These are phyloP conservation scores for Neocallimastix lanati DNA, from an alignment of 192 early-diverging fungal species.

Conservation along the genomic window DNA sequence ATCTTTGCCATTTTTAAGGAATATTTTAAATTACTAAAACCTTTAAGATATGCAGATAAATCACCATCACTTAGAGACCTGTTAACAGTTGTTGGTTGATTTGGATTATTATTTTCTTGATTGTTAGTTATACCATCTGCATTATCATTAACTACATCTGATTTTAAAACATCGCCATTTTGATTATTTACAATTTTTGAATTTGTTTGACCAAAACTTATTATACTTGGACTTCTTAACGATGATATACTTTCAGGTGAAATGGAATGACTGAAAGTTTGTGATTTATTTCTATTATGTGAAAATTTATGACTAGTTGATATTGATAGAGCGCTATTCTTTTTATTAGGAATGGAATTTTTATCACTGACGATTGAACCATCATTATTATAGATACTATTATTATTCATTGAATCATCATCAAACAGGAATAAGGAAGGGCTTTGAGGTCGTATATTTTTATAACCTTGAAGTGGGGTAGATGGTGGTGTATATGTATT, in stretches of 20 bases:
- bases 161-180: background rate
- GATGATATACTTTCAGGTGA: background rate
- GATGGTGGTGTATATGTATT: background rate
- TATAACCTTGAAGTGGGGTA: background rate
- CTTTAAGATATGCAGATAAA: background rate
- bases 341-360: background rate
- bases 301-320: background rate
- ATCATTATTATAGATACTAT: background rate
- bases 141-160: background rate
- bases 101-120: background rate
- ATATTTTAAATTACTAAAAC: background rate
- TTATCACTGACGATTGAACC: background rate
- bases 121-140: background rate
- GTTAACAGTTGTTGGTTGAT: background rate
- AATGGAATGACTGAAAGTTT: background rate
- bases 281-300: background rate
- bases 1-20: background rate
- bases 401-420: background rate
- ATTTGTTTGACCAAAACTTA: background rate
- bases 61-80: background rate
- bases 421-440: background rate
- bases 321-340: background rate
- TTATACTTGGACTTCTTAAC: background rate
- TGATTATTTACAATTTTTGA: background rate
- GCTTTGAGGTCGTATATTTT: background rate